Evolutionary conservation across 2,329 filamentous ascomycete species (phyloP).

Genomic region (Botrytis hyacinthi): DNA sequence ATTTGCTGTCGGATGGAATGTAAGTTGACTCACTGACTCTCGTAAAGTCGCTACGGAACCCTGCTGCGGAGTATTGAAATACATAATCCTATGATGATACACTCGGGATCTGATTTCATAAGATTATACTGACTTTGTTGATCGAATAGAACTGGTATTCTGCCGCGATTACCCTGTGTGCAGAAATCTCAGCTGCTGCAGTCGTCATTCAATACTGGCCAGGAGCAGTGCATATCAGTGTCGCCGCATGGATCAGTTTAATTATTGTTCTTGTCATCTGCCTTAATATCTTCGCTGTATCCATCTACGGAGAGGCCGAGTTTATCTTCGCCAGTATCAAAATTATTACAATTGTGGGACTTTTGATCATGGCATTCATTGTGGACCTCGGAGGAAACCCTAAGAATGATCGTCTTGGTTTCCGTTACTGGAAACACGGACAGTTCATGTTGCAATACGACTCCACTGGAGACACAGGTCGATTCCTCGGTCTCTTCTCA

Average conservation of each 20-base stretch:
- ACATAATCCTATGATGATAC: not conserved
- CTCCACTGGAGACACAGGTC: constrained; percentile 61
- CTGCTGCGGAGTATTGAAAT: not conserved
- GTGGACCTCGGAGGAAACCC: constrained; percentile 83
- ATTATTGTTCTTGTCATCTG: constrained; percentile 41
- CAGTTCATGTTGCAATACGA: constrained; percentile 68
- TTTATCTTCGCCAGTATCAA: constrained; percentile 60
- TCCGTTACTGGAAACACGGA: constrained; percentile 65
- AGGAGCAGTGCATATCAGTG: constrained; percentile 34
- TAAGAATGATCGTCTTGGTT: constrained; percentile 67
- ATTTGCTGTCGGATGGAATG: constrained; percentile 57
- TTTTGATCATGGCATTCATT: constrained; percentile 76
- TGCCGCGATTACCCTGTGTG: constrained; percentile 40
- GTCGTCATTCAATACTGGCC: constrained; percentile 51
- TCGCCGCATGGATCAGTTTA: constrained; percentile 43
- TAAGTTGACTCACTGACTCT: constrained; percentile 61
- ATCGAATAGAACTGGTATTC: constrained; percentile 36
- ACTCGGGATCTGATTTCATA: not conserved
- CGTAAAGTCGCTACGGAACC: too few species aligned
- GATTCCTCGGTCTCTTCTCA: constrained; percentile 64
- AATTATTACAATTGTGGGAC: constrained; percentile 58
- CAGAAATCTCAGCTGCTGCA: constrained; percentile 50
- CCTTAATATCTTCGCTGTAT: constrained; percentile 57
- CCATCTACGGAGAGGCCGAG: constrained; percentile 60
- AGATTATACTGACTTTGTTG: constrained; percentile 18